A percentile compares a stretch with the other conserved stretches of the same genome.
Conservation (phyloP, 352 stramenopile species). For the Phytophthora cryptogea region DNA sequence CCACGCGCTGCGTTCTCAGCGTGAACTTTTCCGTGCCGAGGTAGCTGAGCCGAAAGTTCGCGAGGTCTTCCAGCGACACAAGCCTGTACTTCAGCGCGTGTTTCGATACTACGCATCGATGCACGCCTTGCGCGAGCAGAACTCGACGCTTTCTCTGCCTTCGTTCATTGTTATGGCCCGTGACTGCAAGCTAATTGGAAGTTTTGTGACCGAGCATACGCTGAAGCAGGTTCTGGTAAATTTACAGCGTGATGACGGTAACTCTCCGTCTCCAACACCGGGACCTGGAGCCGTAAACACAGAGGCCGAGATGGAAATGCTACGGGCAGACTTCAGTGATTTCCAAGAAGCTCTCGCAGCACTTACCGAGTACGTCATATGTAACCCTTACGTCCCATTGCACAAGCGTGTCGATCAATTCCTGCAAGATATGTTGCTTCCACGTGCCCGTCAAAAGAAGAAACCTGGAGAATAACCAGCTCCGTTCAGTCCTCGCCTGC, state of each 20-base stretch:
- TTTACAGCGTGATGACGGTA: constrained; percentile 61
- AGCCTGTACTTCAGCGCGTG: constrained; percentile 64
- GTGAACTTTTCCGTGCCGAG: constrained; percentile 74
- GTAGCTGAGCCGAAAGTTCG: constrained; percentile 71
- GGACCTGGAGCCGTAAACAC: constrained; percentile 11
- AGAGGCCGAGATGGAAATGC: constrained; percentile 43
- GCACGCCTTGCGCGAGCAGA: constrained; percentile 71
- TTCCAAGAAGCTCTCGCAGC: constrained; percentile 77
- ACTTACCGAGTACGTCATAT: constrained; percentile 79
- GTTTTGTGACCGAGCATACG: constrained; percentile 78
- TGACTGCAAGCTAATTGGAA: constrained; percentile 78
- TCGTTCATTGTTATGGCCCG: constrained; percentile 66
- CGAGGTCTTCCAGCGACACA: constrained; percentile 77
- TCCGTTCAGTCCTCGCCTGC: constrained; percentile 1
- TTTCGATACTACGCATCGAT: constrained; percentile 86
- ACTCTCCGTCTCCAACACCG: constrained; percentile 4
- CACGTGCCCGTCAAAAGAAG: constrained; percentile 76
- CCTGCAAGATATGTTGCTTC: constrained; percentile 73
- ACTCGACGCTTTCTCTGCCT: constrained; percentile 70
- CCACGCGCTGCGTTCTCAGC: constrained; percentile 70
- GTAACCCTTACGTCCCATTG: constrained; percentile 77
- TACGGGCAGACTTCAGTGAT: constrained; percentile 63
- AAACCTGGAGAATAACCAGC: constrained; percentile 31
- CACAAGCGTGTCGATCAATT: constrained; percentile 83
- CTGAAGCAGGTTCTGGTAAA: constrained; percentile 81